Conservation (phyloP, 169 alveolate genomes). For the Eimeria maxima region DNA sequence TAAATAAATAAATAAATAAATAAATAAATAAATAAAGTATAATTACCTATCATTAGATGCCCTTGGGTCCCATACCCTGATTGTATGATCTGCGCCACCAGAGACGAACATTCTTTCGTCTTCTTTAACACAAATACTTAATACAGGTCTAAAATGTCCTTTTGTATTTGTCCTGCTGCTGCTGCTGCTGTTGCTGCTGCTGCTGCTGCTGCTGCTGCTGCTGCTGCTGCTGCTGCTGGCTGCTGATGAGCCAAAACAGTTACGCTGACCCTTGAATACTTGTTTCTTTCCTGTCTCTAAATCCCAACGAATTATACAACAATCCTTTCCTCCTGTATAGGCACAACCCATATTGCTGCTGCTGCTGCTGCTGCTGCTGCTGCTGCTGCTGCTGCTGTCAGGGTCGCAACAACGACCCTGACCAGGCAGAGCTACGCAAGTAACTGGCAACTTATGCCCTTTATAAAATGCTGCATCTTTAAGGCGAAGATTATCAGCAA, state of each 20-base stretch:
- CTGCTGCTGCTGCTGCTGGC: neutral
- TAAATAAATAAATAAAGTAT: neutral
- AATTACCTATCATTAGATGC: conserved; percentile 50
- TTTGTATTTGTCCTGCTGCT: neutral
- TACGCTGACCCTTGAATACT: conserved; percentile 62
- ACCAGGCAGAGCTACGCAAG: conserved; percentile 85
- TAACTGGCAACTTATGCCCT: conserved; percentile 87
- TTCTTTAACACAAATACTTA: conserved; percentile 70
- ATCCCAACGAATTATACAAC: conserved; percentile 87
- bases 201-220: neutral
- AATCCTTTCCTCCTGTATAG: conserved; percentile 88
- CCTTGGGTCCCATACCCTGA: conserved; percentile 87
- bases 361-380: conserved; percentile 50
- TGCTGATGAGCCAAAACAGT: neutral
- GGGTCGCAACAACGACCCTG: conserved; percentile 4
- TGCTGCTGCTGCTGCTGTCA: conserved; percentile 28
- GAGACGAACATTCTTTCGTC: conserved; percentile 84
- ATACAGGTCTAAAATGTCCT: conserved; percentile 81
- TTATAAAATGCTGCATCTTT: conserved; percentile 69
- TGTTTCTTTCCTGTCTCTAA: conserved; percentile 47
- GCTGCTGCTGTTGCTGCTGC: neutral
- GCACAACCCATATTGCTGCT: conserved; percentile 30
- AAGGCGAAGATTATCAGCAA: neutral
- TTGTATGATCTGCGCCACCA: conserved; percentile 85
- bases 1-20: neutral